phyloP scores from a whole-genome alignment of 2,329 filamentous ascomycete species.

The Colletotrichum sp. region DNA sequence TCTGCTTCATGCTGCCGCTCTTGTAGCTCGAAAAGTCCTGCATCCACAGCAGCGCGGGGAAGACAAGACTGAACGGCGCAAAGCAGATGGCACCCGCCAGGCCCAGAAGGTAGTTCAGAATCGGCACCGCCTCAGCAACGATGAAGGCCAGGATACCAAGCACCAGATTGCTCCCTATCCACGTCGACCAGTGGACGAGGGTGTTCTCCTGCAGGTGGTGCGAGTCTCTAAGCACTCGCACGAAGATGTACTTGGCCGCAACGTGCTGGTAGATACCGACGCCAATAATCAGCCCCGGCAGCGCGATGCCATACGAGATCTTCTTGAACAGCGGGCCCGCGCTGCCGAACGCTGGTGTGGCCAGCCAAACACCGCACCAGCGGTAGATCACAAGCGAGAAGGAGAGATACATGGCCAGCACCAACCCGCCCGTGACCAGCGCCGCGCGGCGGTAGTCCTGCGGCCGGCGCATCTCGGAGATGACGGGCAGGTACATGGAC shows the following conservation, averaged over 20 bases:
- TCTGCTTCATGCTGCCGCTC: neutral
- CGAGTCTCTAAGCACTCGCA: slow-evolving; percentile 49
- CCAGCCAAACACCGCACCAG: slow-evolving; percentile 50
- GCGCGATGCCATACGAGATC: slow-evolving; percentile 52
- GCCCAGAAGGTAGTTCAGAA: slow-evolving; percentile 57
- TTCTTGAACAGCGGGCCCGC: slow-evolving; percentile 50
- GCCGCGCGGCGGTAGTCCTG: neutral
- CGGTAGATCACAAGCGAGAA: slow-evolving; percentile 36
- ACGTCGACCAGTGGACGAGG: slow-evolving; percentile 47
- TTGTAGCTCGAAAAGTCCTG: slow-evolving; percentile 22
- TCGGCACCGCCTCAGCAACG: slow-evolving; percentile 51
- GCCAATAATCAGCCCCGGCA: slow-evolving; percentile 55
- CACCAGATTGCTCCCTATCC: slow-evolving; percentile 48
- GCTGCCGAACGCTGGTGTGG: slow-evolving; percentile 50
- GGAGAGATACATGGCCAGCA: neutral
- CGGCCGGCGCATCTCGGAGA: slow-evolving; percentile 49
- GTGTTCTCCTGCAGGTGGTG: slow-evolving; percentile 53
- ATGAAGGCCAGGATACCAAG: slow-evolving; percentile 48
- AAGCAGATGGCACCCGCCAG: slow-evolving; percentile 40
- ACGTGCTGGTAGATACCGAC: slow-evolving; percentile 55
- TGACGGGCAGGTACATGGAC: slow-evolving; percentile 58
- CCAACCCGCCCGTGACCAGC: neutral
- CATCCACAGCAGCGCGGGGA: slow-evolving; percentile 31
- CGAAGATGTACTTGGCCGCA: slow-evolving; percentile 55
- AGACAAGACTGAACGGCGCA: slow-evolving; percentile 31